Percentiles rank a stretch among this genome's conserved stretches.
Conservation (phyloP, 352 stramenopile genomes). For the Blastocystis sp. region DNA sequence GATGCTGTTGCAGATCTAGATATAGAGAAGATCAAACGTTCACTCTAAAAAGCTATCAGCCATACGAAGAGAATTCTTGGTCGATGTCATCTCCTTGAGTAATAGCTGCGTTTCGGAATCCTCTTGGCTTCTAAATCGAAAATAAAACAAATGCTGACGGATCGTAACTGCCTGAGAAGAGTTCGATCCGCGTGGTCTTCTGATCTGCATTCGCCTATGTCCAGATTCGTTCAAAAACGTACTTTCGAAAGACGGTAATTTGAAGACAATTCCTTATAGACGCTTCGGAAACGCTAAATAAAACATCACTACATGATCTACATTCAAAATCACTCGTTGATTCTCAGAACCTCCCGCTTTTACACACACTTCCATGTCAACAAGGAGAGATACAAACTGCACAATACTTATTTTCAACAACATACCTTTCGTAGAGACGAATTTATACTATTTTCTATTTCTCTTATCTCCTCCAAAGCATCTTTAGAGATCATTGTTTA, state of each 20-base stretch:
- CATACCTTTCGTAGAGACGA: background rate
- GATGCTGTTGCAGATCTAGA: background rate
- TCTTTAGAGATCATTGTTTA: background rate
- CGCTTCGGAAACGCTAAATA: slow-evolving; percentile 15
- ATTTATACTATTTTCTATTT: background rate
- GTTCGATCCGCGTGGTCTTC: background rate
- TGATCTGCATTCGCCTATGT: background rate
- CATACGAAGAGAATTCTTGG: slow-evolving; percentile 43
- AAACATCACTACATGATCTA: background rate
- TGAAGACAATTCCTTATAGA: slow-evolving; percentile 17
- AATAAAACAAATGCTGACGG: background rate
- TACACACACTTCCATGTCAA: slow-evolving; percentile 17
- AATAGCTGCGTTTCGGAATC: slow-evolving; percentile 32
- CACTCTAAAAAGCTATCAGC: slow-evolving; percentile 50
- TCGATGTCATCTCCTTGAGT: slow-evolving; percentile 40
- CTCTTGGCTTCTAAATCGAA: background rate
- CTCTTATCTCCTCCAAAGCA: background rate
- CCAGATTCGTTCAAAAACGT: background rate
- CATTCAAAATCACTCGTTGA: background rate
- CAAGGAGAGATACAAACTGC: background rate
- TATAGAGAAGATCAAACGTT: background rate
- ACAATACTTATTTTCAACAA: background rate
- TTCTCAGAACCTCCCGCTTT: background rate
- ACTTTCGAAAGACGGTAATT: background rate
- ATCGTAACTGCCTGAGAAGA: background rate